Conservation (phyloP, 2,329 filamentous ascomycete genomes). For the Neonectria ditissima region DNA sequence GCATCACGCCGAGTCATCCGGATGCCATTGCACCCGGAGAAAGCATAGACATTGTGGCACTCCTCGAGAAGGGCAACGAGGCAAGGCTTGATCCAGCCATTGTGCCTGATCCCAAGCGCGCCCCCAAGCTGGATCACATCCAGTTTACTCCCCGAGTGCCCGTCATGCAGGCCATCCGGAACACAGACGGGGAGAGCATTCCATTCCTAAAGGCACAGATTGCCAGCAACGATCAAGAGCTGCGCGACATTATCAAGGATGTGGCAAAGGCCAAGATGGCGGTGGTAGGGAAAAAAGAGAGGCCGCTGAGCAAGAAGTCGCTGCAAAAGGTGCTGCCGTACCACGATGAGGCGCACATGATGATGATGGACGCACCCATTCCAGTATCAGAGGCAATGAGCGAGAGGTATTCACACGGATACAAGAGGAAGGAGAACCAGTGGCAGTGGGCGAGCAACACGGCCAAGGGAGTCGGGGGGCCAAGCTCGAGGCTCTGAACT, state of each 20-base stretch:
- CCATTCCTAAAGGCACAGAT: constrained; percentile 89
- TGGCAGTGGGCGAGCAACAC: constrained; percentile 43
- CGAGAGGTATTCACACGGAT: constrained; percentile 33
- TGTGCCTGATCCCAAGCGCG: constrained; percentile 61
- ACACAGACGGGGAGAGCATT: constrained; percentile 58
- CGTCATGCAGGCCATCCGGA: constrained; percentile 80
- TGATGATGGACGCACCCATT: constrained; percentile 52
- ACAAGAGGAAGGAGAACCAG: constrained; percentile 39
- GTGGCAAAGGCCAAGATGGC: constrained; percentile 54
- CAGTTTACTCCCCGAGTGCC: constrained; percentile 77
- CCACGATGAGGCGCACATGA: constrained; percentile 47
- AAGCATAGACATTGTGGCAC: constrained; percentile 82
- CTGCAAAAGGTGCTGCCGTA: constrained; percentile 53
- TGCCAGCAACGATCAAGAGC: constrained; percentile 76
- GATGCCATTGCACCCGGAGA: constrained; percentile 85
- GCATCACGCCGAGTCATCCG: constrained; percentile 88
- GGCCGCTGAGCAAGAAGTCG: constrained; percentile 39
- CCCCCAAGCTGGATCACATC: constrained; percentile 72
- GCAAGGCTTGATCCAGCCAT: constrained; percentile 77
- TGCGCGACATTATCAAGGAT: constrained; percentile 77
- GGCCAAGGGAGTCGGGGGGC: constrained; percentile 38
- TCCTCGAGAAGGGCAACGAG: constrained; percentile 77
- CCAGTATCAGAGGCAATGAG: constrained; percentile 51
- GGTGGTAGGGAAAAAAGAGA: constrained; percentile 39
- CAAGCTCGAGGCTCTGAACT: constrained; percentile 45